Evolutionary conservation across 345 rosid species (phyloP), one percentile per base, ranked within the genome.

Genomic region (Eucalyptus caleyi): DNA sequence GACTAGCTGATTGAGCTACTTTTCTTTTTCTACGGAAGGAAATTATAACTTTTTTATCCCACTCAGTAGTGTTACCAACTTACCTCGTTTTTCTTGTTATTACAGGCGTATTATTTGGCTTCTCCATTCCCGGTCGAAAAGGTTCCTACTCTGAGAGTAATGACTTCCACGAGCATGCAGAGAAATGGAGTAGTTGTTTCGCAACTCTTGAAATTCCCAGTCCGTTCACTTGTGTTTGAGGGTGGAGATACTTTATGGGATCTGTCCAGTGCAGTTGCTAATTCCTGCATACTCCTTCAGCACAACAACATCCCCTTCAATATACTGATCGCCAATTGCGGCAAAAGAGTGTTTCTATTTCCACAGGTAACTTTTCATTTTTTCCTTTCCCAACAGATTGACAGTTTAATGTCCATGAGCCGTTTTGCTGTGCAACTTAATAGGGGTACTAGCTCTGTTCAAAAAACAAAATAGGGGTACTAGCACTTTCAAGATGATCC

Each of bases 281-380:
- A 90, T 87, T 93, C 95, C 87, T 93, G 95, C 93, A 88, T 91
- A 51, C 91, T 87, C 81, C 93, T 94, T 62, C 94, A 94, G 90
- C 89, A 91, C 32, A 91, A 90, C 90, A 93, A 92, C 90, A 89
- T 92, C 51, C 95, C 95, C 50, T 92, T 92, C 91, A 94, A 93
- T 89, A 88, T 94, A 59, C 92, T 94, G 47, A 93, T 94, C 47
- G 83, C 94, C 51, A 91, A 91, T 87, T 90, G 92, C 50, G 95
- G 95, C 60, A 92, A 87, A 89, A 93, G 92, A 37, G 65, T 91
- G 88, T 92, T 92, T 88, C 87, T 92, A 65, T 88, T 92, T 50
- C 95, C 95, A 11, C 93, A 92, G 93, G 93, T 93, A 90, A 90
- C 11, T 34, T 32, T 49, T 82, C 50, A 47, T 50, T 40, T 88